Evolutionary conservation across 169 alveolate species (phyloP).

Genomic region (Toxoplasma gondii): DNA sequence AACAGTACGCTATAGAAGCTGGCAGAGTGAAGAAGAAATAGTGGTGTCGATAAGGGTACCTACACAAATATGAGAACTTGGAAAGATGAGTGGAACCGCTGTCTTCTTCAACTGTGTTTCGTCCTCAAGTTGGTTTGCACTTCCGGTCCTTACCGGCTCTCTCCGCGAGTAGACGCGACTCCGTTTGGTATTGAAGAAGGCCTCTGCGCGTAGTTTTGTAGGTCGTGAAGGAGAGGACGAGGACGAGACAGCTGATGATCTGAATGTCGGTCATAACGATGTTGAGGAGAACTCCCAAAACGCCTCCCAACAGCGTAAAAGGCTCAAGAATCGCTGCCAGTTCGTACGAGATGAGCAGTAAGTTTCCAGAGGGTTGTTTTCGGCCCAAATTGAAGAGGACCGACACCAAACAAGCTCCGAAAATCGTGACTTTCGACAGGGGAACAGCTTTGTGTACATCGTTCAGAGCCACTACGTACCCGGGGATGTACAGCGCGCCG

Average conservation of each 20-base stretch:
- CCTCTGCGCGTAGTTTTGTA: constrained; percentile 64
- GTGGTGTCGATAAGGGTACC: no score
- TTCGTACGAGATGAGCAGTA: constrained; percentile 57
- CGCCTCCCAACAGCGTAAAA: constrained; percentile 59
- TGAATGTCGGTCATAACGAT: constrained; percentile 61
- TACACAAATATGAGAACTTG: no score
- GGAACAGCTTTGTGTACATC: constrained; percentile 70
- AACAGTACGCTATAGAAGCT: no score
- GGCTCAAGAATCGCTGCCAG: constrained; percentile 67
- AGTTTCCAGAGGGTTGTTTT: constrained; percentile 33
- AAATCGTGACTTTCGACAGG: constrained; percentile 61
- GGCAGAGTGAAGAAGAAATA: no score
- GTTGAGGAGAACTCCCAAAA: constrained; percentile 62
- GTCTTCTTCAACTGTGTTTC: neutral
- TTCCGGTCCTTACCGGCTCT: neutral
- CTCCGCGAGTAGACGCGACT: constrained; percentile 39
- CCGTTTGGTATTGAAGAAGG: constrained; percentile 42
- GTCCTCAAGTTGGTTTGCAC: neutral
- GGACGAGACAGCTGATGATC: constrained; percentile 45
- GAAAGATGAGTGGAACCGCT: no score
- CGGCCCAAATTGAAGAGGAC: constrained; percentile 51
- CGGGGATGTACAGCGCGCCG: constrained; percentile 68
- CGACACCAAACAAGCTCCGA: constrained; percentile 57
- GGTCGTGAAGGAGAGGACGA: constrained; percentile 57
- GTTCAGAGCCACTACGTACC: constrained; percentile 41